Base-by-base conservation (phyloP, 2,329 filamentous ascomycete genomes). In the Tolypocladium inflatum region DNA sequence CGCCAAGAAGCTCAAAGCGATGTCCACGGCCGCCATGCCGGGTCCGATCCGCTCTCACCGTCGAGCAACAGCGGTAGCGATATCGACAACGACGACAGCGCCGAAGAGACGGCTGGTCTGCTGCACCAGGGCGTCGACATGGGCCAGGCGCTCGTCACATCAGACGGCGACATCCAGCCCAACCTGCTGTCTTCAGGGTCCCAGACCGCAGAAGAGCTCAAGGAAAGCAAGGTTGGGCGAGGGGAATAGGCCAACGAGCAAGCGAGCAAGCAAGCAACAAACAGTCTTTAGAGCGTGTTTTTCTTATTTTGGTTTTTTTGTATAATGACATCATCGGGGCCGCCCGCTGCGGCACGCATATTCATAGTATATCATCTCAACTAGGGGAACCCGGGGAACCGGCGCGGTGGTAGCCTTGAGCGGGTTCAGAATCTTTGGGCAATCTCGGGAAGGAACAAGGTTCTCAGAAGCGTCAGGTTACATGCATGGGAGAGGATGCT, bases 1-100 rank as follows among this genome's bases (percentile, higher is more conserved):
- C 83, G 90, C 53, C 76, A 82, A 57, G 89, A 96, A 15, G 90
- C 91, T 1, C 78, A 78, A 65, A 68, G 72, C 39, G 76, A 79
- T 35, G 79, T 78, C 2, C 80, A 82, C 55, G 69, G 69, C 10
- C 72, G 68, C 37, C 75, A 75, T 58, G 66, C 71, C 59, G 70
- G 66, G 7, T 62, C 64, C 13, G 68, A 71, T 58, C 70, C 61
- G 13, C 65, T 59, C 10, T 72, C 69, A 19, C 72, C 71, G 8
- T 68, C 71, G 9, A 75, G 69, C 59, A 72, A 71, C 37, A 72
- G 67, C 55, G 70, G 65, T 33, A 77, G 74, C 63, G 74, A 77
- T 45, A 64, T 68, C 17, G 78, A 78, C 30, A 74, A 73, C 39
- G 74, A 73, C 8, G 73, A 74, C 4, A 72, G 72, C 33, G 70